Base-by-base conservation (phyloP, 345 rosid species). In the Combretum micranthum region DNA sequence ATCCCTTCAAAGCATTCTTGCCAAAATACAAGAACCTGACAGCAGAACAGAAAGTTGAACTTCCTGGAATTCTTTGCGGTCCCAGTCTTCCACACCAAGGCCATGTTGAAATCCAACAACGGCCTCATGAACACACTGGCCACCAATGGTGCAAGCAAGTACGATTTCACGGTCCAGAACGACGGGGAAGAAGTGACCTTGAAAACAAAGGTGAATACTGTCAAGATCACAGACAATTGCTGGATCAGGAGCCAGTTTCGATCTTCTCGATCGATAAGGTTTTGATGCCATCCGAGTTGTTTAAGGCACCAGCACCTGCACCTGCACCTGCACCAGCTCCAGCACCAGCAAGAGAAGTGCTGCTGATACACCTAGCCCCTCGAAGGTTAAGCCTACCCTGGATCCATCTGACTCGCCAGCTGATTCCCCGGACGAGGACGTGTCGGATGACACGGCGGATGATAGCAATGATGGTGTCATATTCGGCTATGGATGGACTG, bases 111-210 rank as follows among this genome's bases (percentile, higher is more conserved):
- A 69, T 81, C 96, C 83, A 85, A 87, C 83, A 87, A 94, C 20
- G 97, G 99, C 10, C 63, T 70, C 17, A 90, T 85, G 96, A 94
- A 85, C 97, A 87, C 97, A 9, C 68, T 94, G 1, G 97, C 97
- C 3, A 94, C 99, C 3, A 88, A 90, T 7, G 97, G 97, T 19
- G 86, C 84, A 14, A 83, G 61, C 65, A 87, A 87, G 77, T 94
- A 68, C 15, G 96, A 85, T 69, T 76, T 94, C 69, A 87, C 86
- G 0, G 97, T 94, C 17, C 99, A 94, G 67, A 87, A 89, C 45
- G 89, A 94, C 2, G 95, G 96, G 3, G 83, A 85, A 46, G 62
- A 80, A 15, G 78, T 94, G 65, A 85, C 97, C 1, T 64, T 94
- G 50, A 85, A 76, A 84, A 81, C 96, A 37, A 84, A 74, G 69